Percentiles rank a stretch among this genome's conserved stretches.
Evolutionary conservation across 176 grass and related monocot species (phyloP).

Genomic region (Hyparrhenia diplandra): DNA sequence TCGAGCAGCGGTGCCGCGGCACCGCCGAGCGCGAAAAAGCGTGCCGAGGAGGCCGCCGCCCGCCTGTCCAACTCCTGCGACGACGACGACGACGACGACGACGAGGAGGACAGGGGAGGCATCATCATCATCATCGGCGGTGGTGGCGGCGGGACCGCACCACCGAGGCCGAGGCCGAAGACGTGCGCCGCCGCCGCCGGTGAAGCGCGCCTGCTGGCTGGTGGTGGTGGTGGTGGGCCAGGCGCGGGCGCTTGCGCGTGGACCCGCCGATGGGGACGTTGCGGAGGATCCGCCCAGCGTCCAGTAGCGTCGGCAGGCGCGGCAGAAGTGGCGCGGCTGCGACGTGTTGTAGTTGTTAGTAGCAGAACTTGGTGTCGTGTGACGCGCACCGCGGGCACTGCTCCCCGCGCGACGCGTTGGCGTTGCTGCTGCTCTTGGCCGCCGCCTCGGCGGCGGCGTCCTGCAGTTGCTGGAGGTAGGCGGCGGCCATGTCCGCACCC

Average conservation of each 20-base stretch:
- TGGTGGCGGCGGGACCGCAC: neutral
- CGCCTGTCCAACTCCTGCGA: constrained; percentile 17
- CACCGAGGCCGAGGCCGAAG: neutral
- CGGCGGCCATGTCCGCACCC: neutral
- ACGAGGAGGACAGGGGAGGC: neutral
- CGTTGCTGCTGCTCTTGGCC: too few species aligned
- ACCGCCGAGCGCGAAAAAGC: constrained; percentile 50
- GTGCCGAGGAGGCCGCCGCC: constrained; percentile 37
- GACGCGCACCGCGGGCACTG: constrained; percentile 93
- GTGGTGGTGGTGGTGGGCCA: constrained; percentile 6
- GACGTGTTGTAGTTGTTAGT: constrained; percentile 99
- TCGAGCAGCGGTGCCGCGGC: constrained; percentile 47
- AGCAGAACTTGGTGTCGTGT: constrained; percentile 96
- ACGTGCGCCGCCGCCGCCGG: neutral
- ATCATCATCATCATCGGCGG: neutral
- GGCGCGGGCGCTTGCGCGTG: constrained; percentile 79
- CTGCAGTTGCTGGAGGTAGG: constrained; percentile 29
- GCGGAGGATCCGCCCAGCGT: constrained; percentile 87
- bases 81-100: too few species aligned
- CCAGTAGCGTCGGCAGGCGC: constrained; percentile 96
- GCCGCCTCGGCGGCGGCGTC: neutral
- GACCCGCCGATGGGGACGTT: constrained; percentile 93
- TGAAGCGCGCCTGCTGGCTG: neutral
- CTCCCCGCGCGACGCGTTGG: constrained; percentile 7
- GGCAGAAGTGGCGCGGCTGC: constrained; percentile 96